These are phyloP conservation scores for Agrocybe praecox DNA, from an alignment of 768 basidiomycete species.

Conservation along the genomic window DNA sequence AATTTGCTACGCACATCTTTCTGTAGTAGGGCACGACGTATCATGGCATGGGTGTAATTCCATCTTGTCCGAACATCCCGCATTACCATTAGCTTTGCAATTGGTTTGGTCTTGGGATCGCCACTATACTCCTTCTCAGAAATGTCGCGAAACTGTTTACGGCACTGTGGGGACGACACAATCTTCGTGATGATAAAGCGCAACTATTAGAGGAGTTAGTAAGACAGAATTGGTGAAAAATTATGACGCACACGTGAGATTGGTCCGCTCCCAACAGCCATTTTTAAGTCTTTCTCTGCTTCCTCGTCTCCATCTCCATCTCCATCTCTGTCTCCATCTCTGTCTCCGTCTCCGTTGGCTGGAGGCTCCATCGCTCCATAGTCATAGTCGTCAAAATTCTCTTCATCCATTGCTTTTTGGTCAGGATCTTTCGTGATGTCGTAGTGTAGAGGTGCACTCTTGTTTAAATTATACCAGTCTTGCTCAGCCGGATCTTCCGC, in stretches of 20 bases:
- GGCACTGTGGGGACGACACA: conserved; percentile 30
- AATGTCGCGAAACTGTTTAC: conserved; percentile 20
- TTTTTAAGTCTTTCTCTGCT: no score
- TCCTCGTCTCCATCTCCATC: no score
- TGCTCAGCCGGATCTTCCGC: conserved; percentile 23
- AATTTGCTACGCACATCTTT: conserved; percentile 24
- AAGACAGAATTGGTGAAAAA: not conserved
- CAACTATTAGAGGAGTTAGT: conserved; percentile 20
- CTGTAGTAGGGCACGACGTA: conserved; percentile 22
- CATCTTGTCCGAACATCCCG: conserved; percentile 33
- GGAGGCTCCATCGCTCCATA: no score
- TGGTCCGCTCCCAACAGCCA: conserved; percentile 2
- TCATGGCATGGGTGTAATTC: conserved; percentile 39
- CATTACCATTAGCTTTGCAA: conserved; percentile 27
- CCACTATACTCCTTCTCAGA: conserved; percentile 13
- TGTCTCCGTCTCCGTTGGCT: not conserved
- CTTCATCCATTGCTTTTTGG: conserved; percentile 14
- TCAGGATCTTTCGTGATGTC: conserved; percentile 24
- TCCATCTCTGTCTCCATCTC: not conserved
- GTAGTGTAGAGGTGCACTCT: conserved; percentile 30
- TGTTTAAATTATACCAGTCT: conserved; percentile 28
- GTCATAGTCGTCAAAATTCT: conserved; percentile 5
- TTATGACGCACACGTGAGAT: conserved; percentile 14
- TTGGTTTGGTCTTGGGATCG: not conserved
- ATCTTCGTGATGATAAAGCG: conserved; percentile 32